Evolutionary conservation across 2,329 filamentous ascomycete species (phyloP).

Genomic region (Ophiosphaerella herpotricha): DNA sequence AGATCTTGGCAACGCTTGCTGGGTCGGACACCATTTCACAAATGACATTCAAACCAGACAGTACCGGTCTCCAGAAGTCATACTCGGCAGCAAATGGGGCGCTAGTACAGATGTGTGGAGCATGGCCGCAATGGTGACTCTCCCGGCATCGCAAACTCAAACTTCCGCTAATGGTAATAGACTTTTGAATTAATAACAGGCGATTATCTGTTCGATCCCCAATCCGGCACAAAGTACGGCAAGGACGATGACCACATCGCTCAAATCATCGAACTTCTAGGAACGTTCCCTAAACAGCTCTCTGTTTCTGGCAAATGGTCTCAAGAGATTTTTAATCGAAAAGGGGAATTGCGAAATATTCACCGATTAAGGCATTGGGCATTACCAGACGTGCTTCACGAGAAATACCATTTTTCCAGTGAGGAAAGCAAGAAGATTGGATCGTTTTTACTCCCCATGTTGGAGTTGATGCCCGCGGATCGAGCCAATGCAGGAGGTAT

Average conservation of each 20-base stretch:
- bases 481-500: constrained; percentile 95
- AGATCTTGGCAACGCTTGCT: constrained; percentile 96
- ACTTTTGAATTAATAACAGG: constrained; percentile 97
- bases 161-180: constrained; percentile 54
- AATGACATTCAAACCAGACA: constrained; percentile 99
- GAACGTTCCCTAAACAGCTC: constrained; percentile 88
- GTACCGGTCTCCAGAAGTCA: constrained; percentile 96
- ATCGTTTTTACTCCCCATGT: constrained; percentile 86
- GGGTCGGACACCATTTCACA: constrained; percentile 98
- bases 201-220: constrained; percentile 97
- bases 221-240: constrained; percentile 97
- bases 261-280: constrained; percentile 96
- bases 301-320: constrained; percentile 96
- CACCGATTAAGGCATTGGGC: constrained; percentile 96
- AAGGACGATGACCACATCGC: constrained; percentile 99
- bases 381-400: constrained; percentile 84
- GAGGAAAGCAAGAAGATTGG: constrained; percentile 79
- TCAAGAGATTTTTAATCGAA: constrained; percentile 98
- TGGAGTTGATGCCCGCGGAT: constrained; percentile 85
- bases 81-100: constrained; percentile 95
- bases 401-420: constrained; percentile 94
- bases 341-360: constrained; percentile 96
- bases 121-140: constrained; percentile 94
- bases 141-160: neutral
- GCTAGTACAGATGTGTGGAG: constrained; percentile 99